Evolutionary conservation across 1,139 yeast genomes (phyloP).

Genomic region (Barnettozyma hawaiiensis): DNA sequence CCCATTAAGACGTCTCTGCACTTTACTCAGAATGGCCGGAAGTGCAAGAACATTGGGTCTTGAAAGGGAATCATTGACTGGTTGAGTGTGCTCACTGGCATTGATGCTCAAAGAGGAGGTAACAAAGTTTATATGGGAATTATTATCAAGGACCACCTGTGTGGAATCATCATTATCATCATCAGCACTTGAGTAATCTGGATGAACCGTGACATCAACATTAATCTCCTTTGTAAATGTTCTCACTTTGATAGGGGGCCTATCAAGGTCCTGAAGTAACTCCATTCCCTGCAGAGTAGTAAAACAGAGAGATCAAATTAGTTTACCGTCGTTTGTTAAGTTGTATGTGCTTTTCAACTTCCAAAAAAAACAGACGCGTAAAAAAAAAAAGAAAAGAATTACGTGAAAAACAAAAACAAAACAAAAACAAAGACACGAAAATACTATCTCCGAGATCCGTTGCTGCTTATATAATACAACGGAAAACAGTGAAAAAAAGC

Average conservation of each 20-base stretch:
- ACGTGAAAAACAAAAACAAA: too few species aligned
- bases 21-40: constrained; percentile 14
- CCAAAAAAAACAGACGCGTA: not conserved
- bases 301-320: not conserved
- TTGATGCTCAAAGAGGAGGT: not conserved
- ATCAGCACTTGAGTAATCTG: constrained; percentile 3
- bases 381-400: too few species aligned
- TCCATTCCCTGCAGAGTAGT: constrained; percentile 10
- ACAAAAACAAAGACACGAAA: too few species aligned
- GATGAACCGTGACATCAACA: constrained; percentile 9
- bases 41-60: constrained; percentile 4
- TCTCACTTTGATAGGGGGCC: constrained; percentile 11
- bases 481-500: too few species aligned
- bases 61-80: constrained; percentile 1
- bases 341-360: too few species aligned
- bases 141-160: constrained; percentile 2
- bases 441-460: not conserved
- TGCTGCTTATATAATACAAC: not conserved
- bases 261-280: constrained; percentile 16
- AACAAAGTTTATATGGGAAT: not conserved
- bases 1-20: constrained; percentile 23
- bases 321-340: too few species aligned
- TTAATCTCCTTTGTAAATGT: constrained; percentile 19
- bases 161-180: constrained; percentile 2
- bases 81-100: not conserved